A percentile compares a stretch with the other conserved stretches of the same genome.
phyloP scores from a whole-genome alignment of 129 eudicot genomes.

The Dittrichia graveolens region DNA sequence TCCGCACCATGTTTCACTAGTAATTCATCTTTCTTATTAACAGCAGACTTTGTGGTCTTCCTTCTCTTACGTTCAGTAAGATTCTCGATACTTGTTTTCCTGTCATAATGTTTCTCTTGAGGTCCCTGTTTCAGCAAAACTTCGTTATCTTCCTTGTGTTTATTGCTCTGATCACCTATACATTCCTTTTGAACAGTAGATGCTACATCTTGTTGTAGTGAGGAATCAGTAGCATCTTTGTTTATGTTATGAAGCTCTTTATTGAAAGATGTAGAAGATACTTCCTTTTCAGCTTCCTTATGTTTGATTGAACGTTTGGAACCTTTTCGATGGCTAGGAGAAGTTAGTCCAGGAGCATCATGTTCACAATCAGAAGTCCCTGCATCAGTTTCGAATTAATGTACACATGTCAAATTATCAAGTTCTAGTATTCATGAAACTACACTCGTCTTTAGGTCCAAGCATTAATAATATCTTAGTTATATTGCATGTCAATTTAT shows the following conservation, averaged over 20 bases:
- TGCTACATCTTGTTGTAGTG: conserved; percentile 9
- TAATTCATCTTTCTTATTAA: conserved; percentile 22
- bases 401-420: not conserved
- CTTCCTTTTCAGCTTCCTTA: conserved; percentile 31
- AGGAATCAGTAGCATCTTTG: conserved; percentile 21
- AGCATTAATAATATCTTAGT: not conserved
- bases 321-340: conserved; percentile 8
- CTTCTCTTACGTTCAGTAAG: conserved; percentile 23
- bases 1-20: conserved; percentile 28
- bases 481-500: not conserved
- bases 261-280: conserved; percentile 18
- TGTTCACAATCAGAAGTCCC: conserved; percentile 30
- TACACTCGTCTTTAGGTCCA: not conserved
- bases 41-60: conserved; percentile 24
- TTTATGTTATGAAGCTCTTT: conserved; percentile 15
- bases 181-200: not conserved
- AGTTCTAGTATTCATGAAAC: not conserved
- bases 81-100: not conserved
- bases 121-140: conserved; percentile 20
- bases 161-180: conserved; percentile 16
- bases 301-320: conserved; percentile 18
- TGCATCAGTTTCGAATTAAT: conserved; percentile 24
- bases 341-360: conserved; percentile 24
- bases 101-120: conserved; percentile 22
- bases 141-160: conserved; percentile 28